Evolutionary conservation across 495 filamentous ascomycete genomes (phyloP), one percentile per base, ranked within the genome.

Genomic region (Aspergillus saccharolyticus): DNA sequence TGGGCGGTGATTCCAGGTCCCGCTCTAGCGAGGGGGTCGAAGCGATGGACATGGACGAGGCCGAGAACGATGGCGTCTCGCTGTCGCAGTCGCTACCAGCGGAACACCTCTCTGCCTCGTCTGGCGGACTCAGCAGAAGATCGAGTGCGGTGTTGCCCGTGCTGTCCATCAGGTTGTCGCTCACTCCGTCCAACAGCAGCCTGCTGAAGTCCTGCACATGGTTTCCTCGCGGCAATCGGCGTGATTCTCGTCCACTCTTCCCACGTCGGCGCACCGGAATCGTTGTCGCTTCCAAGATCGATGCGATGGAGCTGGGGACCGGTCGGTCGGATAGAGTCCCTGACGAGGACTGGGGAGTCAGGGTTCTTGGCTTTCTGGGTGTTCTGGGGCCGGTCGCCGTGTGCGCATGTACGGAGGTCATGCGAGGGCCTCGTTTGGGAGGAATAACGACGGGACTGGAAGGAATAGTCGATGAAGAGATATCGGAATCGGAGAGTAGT

Each of bases 21-120:
- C 77, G 74, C 16, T 79, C 81, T 28, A 88, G 67, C 0, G 85
- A 87, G 14, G 85, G 85, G 54, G 83, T 78, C 0, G 85, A 88
- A 47, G 83, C 83, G 17, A 71, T 80, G 21, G 84, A 88, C 22
- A 78, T 63, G 12, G 85, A 85, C 25, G 75, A 73, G 1, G 70
- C 63, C 1, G 82, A 85, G 16, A 65, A 73, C 10, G 64, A 67
- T 10, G 67, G 61, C 10, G 67, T 56, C 19, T 73, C 76, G 17
- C 65, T 56, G n/a, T 74, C 76, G 6, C 62, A 68, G n/a, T 79
- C 74, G 52, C 72, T 73, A 28, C 54, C 69, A 25, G 62, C 50
- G 5, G 68, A 52, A 17, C 64, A 62, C 33, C 64, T 66, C 8
- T 77, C 74, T n/a, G 56, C 59, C 4, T 78, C 71, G n/a, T 77